These are phyloP conservation scores for Cladosporium austrohemisphaericum DNA, from an alignment of 2,329 filamentous ascomycete species.

Conservation along the genomic window DNA sequence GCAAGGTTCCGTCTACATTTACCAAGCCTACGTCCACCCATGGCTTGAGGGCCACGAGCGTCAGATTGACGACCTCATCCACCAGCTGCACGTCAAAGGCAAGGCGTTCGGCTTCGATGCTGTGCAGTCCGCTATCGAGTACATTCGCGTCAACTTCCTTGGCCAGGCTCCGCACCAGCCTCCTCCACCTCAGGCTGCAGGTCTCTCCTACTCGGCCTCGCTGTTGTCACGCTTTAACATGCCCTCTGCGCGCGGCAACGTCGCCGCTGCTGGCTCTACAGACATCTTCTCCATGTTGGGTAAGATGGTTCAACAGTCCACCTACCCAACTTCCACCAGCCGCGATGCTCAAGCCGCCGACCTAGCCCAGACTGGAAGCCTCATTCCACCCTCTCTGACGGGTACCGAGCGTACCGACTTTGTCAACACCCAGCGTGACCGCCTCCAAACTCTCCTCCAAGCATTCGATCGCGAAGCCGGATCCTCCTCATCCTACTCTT, in stretches of 20 bases:
- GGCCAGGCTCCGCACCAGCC: slow-evolving; percentile 64
- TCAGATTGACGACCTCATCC: slow-evolving; percentile 88
- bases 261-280: slow-evolving; percentile 41
- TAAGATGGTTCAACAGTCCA: slow-evolving; percentile 60
- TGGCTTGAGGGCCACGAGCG: slow-evolving; percentile 83
- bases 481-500: slow-evolving; percentile 9
- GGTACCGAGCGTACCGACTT: slow-evolving; percentile 69
- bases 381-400: slow-evolving; percentile 68
- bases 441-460: slow-evolving; percentile 67
- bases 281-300: slow-evolving; percentile 79
- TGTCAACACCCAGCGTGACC: slow-evolving; percentile 74
- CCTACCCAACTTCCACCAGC: slow-evolving; percentile 33
- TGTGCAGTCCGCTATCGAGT: slow-evolving; percentile 45
- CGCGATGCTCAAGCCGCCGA: slow-evolving; percentile 46
- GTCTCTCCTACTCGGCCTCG: slow-evolving; percentile 67
- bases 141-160: slow-evolving; percentile 71
- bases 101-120: slow-evolving; percentile 68
- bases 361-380: slow-evolving; percentile 54
- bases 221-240: slow-evolving; percentile 84
- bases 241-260: slow-evolving; percentile 61
- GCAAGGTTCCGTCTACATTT: slow-evolving; percentile 85
- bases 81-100: slow-evolving; percentile 71
- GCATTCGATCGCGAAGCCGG: slow-evolving; percentile 74
- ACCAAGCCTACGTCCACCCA: slow-evolving; percentile 79
- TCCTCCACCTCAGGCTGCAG: slow-evolving; percentile 43